phyloP scores from a whole-genome alignment of 2,329 filamentous ascomycete species.

The Phaeosphaeria sp. region DNA sequence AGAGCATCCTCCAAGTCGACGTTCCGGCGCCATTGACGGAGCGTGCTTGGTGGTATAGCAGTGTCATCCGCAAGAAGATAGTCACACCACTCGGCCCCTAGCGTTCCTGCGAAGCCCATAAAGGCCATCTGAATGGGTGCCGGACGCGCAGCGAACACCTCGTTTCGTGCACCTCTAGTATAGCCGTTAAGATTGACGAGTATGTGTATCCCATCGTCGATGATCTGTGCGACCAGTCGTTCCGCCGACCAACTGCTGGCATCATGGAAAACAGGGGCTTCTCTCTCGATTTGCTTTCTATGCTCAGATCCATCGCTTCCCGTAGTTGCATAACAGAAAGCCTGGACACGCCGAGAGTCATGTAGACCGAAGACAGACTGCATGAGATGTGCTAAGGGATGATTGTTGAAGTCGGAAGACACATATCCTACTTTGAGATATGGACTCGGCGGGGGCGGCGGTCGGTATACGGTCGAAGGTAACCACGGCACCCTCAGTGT shows the following conservation, averaged over 20 bases:
- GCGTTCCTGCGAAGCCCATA: conserved; percentile 96
- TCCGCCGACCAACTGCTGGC: conserved; percentile 87
- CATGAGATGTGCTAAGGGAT: conserved; percentile 95
- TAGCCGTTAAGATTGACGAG: conserved; percentile 98
- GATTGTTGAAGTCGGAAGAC: conserved; percentile 98
- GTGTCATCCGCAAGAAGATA: conserved; percentile 91
- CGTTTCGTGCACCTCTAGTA: conserved; percentile 93
- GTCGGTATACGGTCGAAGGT: conserved; percentile 78
- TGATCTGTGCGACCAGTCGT: conserved; percentile 82
- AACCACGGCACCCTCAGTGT: conserved; percentile 89
- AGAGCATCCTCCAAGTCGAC: conserved; percentile 72
- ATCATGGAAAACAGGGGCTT: conserved; percentile 90
- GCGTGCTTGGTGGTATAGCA: conserved; percentile 80
- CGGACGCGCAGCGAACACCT: conserved; percentile 93
- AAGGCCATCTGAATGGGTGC: conserved; percentile 99
- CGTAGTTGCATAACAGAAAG: conserved; percentile 96
- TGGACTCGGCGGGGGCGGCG: conserved; percentile 80
- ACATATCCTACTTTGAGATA: conserved; percentile 93
- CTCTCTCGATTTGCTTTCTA: conserved; percentile 88
- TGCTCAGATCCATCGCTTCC: conserved; percentile 87
- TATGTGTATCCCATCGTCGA: conserved; percentile 88
- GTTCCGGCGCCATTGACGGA: conserved; percentile 81
- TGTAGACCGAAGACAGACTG: conserved; percentile 98
- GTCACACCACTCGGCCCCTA: conserved; percentile 98
- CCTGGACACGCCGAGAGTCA: conserved; percentile 73